A percentile compares a stretch with the other conserved stretches of the same genome.
phyloP scores from a whole-genome alignment of 257 asterid genomes.

The Solanum pimpinellifolium region DNA sequence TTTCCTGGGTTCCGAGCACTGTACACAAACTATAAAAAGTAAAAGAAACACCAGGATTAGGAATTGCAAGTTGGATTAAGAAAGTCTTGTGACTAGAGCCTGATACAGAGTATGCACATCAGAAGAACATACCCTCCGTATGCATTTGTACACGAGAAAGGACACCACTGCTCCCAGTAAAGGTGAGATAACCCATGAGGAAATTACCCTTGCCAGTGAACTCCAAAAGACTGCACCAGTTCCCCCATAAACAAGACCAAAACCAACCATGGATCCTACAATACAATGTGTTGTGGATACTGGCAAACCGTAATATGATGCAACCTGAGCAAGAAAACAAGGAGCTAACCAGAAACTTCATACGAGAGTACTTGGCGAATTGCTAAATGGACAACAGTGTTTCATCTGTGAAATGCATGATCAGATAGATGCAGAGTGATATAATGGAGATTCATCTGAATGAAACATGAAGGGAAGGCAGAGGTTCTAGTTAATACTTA shows the following conservation, averaged over 20 bases:
- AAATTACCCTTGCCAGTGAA: constrained; percentile 77
- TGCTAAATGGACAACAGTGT: not conserved
- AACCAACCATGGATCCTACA: constrained; percentile 98
- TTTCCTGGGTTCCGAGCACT: constrained; percentile 92
- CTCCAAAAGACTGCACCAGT: constrained; percentile 92
- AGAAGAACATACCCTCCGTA: constrained; percentile 61
- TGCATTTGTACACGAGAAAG: constrained; percentile 85
- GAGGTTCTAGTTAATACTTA: not conserved
- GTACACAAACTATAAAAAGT: constrained; percentile 71
- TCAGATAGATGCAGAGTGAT: not conserved
- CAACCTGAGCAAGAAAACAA: constrained; percentile 41
- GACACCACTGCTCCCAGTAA: constrained; percentile 71
- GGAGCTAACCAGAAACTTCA: not conserved
- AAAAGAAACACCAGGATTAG: constrained; percentile 24
- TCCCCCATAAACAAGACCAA: constrained; percentile 86
- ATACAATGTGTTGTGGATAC: constrained; percentile 94
- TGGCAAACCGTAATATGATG: constrained; percentile 94
- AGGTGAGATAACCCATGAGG: constrained; percentile 91
- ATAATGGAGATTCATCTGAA: not conserved
- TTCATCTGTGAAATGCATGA: not conserved
- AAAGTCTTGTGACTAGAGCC: not conserved
- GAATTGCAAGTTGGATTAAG: not conserved
- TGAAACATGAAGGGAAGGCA: not conserved
- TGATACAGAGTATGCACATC: not conserved
- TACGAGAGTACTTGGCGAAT: not conserved